Percentiles rank a stretch among this genome's conserved stretches.
phyloP scores from a whole-genome alignment of 352 stramenopile genomes.

The Phytophthora macrochlamydospora region DNA sequence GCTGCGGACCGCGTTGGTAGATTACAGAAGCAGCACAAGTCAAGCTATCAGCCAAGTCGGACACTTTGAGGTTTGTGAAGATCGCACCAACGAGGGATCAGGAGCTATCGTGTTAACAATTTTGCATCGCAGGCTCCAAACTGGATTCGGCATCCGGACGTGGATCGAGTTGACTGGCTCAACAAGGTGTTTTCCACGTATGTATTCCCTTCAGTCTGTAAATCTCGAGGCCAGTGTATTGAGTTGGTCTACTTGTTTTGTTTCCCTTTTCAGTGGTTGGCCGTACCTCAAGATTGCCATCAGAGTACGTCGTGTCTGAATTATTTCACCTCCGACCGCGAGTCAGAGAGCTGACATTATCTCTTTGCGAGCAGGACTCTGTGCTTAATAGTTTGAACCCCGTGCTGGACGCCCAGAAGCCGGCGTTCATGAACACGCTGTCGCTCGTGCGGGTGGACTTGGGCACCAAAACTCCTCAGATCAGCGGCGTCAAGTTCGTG shows the following conservation, averaged over 20 bases:
- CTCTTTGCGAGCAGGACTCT: slow-evolving; percentile 51
- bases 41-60: slow-evolving; percentile 31
- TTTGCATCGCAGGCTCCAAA: slow-evolving; percentile 42
- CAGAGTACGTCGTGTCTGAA: slow-evolving; percentile 33
- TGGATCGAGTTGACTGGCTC: slow-evolving; percentile 80
- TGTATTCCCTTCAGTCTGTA: slow-evolving; percentile 3
- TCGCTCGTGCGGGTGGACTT: slow-evolving; percentile 65
- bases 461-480: slow-evolving; percentile 58
- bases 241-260: slow-evolving; percentile 6
- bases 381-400: slow-evolving; percentile 65
- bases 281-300: slow-evolving; percentile 81
- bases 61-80: slow-evolving; percentile 20
- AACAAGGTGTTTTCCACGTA: slow-evolving; percentile 71
- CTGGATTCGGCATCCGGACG: slow-evolving; percentile 63
- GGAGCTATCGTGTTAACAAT: neutral
- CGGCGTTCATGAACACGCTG: slow-evolving; percentile 71
- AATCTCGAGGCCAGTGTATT: neutral
- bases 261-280: slow-evolving; percentile 50
- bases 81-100: neutral
- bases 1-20: slow-evolving; percentile 24
- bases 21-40: slow-evolving; percentile 33
- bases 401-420: slow-evolving; percentile 60
- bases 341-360: neutral
- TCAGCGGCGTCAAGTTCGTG: slow-evolving; percentile 78
- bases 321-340: neutral